A percentile compares a stretch with the other conserved stretches of the same genome.
Evolutionary conservation across 2,329 filamentous ascomycete genomes (phyloP).

Genomic region (Leptographium radiaticola): DNA sequence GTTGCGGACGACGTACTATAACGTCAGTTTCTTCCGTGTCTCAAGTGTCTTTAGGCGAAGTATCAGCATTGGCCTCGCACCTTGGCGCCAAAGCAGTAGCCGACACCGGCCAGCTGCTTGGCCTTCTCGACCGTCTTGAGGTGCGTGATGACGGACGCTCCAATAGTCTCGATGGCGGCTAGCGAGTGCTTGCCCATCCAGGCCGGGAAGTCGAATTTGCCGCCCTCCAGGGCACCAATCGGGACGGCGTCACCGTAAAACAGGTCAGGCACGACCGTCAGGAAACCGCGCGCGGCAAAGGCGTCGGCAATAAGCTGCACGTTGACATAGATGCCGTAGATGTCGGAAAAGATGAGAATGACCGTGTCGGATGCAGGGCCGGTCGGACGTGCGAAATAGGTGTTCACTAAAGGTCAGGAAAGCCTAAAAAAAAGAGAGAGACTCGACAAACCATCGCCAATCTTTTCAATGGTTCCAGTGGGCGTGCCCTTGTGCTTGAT

Average conservation of each 20-base stretch:
- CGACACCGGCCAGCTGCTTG: constrained; percentile 49
- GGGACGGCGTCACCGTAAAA: constrained; percentile 53
- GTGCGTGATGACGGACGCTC: constrained; percentile 39
- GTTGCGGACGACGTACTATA: constrained; percentile 56
- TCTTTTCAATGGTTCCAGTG: neutral
- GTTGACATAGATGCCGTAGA: constrained; percentile 41
- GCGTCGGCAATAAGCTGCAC: constrained; percentile 58
- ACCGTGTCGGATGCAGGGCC: constrained; percentile 26
- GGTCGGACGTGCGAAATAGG: constrained; percentile 36
- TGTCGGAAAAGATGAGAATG: constrained; percentile 32
- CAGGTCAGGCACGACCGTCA: constrained; percentile 54
- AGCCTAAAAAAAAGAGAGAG: neutral
- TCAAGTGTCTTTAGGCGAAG: too few relatives aligned
- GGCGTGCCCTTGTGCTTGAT: constrained; percentile 38
- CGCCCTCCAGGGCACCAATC: constrained; percentile 30
- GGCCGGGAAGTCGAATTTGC: constrained; percentile 25
- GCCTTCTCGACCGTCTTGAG: constrained; percentile 41
- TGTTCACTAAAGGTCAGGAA: constrained; percentile 19
- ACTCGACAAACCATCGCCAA: neutral
- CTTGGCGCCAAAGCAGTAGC: constrained; percentile 69
- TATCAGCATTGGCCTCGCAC: constrained; percentile 18
- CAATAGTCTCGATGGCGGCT: constrained; percentile 37
- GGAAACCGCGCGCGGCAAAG: constrained; percentile 60
- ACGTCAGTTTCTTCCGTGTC: neutral
- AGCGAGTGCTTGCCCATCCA: constrained; percentile 31